These are phyloP conservation scores for Kwoniella dendrophila DNA, from an alignment of 768 basidiomycete genomes.

Conservation along the genomic window DNA sequence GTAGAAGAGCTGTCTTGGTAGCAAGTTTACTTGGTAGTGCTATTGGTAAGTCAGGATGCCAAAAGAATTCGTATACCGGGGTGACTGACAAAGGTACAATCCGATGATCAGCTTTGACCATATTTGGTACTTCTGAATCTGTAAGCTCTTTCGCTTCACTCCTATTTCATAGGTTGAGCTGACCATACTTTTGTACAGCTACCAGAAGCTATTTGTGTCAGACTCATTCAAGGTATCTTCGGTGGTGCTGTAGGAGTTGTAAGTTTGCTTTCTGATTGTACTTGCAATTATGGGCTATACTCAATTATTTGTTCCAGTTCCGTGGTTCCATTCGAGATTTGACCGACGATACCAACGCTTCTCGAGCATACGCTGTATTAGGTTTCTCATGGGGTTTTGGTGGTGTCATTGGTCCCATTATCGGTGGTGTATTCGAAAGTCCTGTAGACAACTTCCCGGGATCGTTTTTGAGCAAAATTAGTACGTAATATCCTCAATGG, in stretches of 20 bases:
- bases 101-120: conserved; percentile 38
- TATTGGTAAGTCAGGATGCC: conserved; percentile 57
- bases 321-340: conserved; percentile 82
- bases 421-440: conserved; percentile 56
- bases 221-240: conserved; percentile 89
- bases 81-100: background rate
- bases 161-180: conserved; percentile 69
- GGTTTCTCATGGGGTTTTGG: conserved; percentile 98
- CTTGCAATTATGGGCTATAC: background rate
- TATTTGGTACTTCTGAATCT: conserved; percentile 56
- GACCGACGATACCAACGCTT: conserved; percentile 90
- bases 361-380: conserved; percentile 88
- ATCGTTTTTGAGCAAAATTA: conserved; percentile 64
- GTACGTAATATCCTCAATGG: conserved; percentile 18
- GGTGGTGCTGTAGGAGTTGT: conserved; percentile 94
- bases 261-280: conserved; percentile 11
- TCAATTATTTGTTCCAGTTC: conserved; percentile 30
- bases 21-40: conserved; percentile 72
- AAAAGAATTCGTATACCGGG: no score
- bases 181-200: conserved; percentile 61
- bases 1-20: conserved; percentile 78
- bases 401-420: conserved; percentile 64
- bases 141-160: conserved; percentile 20
- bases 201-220: conserved; percentile 77
- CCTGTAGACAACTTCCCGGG: conserved; percentile 85